Evolutionary conservation across 169 alveolate genomes (phyloP).

Genomic region (Fabrea salina): DNA sequence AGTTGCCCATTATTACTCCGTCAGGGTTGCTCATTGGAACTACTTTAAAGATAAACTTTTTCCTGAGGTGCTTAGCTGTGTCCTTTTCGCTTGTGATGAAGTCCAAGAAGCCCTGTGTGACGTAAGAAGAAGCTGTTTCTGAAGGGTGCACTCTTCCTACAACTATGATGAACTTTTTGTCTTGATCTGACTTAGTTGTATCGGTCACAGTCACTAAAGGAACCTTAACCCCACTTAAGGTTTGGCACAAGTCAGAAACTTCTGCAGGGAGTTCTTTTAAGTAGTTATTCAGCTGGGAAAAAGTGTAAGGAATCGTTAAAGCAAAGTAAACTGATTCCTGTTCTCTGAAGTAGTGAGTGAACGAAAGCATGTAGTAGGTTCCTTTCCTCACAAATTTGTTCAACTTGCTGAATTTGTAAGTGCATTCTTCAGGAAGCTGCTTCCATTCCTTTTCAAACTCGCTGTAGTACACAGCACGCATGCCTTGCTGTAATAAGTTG

Average conservation of each 20-base stretch:
- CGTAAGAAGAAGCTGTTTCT: constrained; percentile 82
- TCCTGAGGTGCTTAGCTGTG: constrained; percentile 51
- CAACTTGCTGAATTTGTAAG: constrained; percentile 49
- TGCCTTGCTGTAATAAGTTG: constrained; percentile 28
- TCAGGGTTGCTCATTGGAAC: constrained; percentile 83
- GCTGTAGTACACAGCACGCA: constrained; percentile 6
- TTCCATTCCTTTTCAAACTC: constrained; percentile 41
- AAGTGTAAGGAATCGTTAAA: constrained; percentile 12
- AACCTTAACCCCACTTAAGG: constrained; percentile 23
- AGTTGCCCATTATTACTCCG: constrained; percentile 76
- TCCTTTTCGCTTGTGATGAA: neutral
- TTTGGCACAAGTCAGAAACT: constrained; percentile 5
- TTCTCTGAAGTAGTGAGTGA: constrained; percentile 64
- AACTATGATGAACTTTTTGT: constrained; percentile 43
- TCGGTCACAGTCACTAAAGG: constrained; percentile 27
- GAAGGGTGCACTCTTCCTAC: constrained; percentile 88
- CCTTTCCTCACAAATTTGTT: constrained; percentile 44
- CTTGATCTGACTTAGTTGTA: neutral
- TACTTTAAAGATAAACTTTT: constrained; percentile 60
- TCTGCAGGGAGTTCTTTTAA: constrained; percentile 26
- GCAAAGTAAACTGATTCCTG: constrained; percentile 62
- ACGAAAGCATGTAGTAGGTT: constrained; percentile 54
- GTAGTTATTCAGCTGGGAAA: neutral
- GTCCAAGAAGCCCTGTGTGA: neutral
- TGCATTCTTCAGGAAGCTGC: constrained; percentile 42